phyloP scores from a whole-genome alignment of 805 yeast genomes.

The Torulaspora microellipsoides region DNA sequence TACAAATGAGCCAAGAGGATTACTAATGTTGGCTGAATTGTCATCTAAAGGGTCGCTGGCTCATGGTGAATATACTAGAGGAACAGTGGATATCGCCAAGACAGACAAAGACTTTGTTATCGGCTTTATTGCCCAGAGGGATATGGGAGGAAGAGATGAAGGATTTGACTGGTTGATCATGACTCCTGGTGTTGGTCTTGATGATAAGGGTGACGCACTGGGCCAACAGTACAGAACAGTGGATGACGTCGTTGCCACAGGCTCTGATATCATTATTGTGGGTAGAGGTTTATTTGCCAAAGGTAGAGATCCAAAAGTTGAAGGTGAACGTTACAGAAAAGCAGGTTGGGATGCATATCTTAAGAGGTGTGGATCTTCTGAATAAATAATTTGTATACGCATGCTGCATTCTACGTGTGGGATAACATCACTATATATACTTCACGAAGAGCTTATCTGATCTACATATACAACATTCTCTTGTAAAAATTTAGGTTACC shows the following conservation, averaged over 20 bases:
- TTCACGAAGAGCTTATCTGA: too few species aligned
- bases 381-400: neutral
- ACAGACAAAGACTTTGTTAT: slow-evolving; percentile 83
- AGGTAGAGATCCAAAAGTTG: slow-evolving; percentile 85
- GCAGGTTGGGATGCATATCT: slow-evolving; percentile 96
- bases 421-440: too few species aligned
- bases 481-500: too few species aligned
- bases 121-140: slow-evolving; percentile 93
- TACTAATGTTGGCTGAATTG: slow-evolving; percentile 91
- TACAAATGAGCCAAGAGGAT: slow-evolving; percentile 75
- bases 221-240: slow-evolving; percentile 98
- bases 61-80: slow-evolving; percentile 79
- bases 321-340: slow-evolving; percentile 80
- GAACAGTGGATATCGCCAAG: slow-evolving; percentile 88
- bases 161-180: slow-evolving; percentile 93
- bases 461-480: too few species aligned
- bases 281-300: slow-evolving; percentile 96
- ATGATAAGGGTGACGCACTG: slow-evolving; percentile 89
- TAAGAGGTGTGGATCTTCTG: slow-evolving; percentile 32
- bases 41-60: slow-evolving; percentile 94
- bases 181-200: slow-evolving; percentile 99
- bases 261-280: slow-evolving; percentile 95
- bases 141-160: slow-evolving; percentile 76
- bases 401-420: too few species aligned
- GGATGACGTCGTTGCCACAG: slow-evolving; percentile 71